Percentiles rank a stretch among this genome's conserved stretches.
Conservation (phyloP, 495 filamentous ascomycete genomes). For the Aspergillus heteromorphus region DNA sequence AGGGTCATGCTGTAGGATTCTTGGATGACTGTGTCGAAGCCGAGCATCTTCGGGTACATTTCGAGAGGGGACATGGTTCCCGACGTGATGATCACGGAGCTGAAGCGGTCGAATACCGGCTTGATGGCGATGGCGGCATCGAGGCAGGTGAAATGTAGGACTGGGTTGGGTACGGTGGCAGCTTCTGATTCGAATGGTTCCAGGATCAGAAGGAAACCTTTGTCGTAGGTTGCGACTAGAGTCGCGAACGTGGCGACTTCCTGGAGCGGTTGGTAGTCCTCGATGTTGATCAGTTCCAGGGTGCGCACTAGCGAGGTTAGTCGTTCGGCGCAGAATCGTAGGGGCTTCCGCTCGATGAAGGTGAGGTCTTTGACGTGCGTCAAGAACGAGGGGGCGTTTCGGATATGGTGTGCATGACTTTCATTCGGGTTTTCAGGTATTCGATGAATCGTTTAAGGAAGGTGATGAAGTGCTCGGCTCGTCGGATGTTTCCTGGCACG, state of each 20-base stretch:
- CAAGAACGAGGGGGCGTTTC: conserved; percentile 93
- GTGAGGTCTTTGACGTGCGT: conserved; percentile 91
- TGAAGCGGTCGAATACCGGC: conserved; percentile 94
- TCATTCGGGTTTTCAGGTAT: conserved; percentile 98
- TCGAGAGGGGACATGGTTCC: conserved; percentile 95
- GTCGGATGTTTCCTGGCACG: conserved; percentile 90
- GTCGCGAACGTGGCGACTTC: conserved; percentile 99
- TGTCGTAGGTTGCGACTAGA: conserved; percentile 93
- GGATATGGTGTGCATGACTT: conserved; percentile 92
- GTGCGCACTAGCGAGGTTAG: conserved; percentile 93
- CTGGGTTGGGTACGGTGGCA: conserved; percentile 90
- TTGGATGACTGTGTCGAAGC: conserved; percentile 84
- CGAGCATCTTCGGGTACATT: conserved; percentile 99
- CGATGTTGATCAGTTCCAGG: conserved; percentile 93
- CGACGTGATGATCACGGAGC: conserved; percentile 96
- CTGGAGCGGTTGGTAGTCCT: conserved; percentile 94
- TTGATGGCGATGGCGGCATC: conserved; percentile 99
- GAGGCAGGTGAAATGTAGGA: conserved; percentile 92
- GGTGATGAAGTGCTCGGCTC: conserved; percentile 93
- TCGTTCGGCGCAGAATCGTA: conserved; percentile 93
- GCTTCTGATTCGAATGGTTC: conserved; percentile 96
- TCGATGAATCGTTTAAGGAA: conserved; percentile 97
- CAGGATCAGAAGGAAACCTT: conserved; percentile 90
- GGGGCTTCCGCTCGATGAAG: conserved; percentile 93
- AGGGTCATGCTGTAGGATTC: conserved; percentile 98